A percentile compares a stretch with the other conserved stretches of the same genome.
Conservation (phyloP, 768 basidiomycete species). For the Trametes villosa region DNA sequence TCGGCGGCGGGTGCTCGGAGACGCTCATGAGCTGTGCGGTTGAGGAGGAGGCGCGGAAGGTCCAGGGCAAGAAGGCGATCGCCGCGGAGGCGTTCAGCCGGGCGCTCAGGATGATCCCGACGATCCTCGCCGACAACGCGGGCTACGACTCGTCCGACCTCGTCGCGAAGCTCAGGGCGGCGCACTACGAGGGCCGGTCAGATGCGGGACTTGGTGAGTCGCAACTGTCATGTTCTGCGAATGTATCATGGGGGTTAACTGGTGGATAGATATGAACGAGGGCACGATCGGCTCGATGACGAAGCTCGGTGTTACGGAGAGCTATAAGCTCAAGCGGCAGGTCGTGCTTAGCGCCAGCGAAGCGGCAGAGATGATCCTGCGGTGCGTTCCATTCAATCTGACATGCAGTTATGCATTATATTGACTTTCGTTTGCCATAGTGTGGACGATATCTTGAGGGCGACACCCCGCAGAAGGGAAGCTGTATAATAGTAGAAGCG, state of each 20-base stretch:
- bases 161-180: constrained; percentile 85
- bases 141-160: constrained; percentile 98
- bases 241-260: neutral
- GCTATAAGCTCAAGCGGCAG: constrained; percentile 96
- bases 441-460: constrained; percentile 90
- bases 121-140: constrained; percentile 95
- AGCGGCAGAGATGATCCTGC: constrained; percentile 97
- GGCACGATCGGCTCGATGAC: constrained; percentile 89
- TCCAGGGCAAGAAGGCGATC: constrained; percentile 94
- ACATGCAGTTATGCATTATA: constrained; percentile 11
- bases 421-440: constrained; percentile 40
- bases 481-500: constrained; percentile 57
- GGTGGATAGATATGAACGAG: constrained; percentile 77
- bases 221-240: neutral
- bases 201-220: constrained; percentile 88
- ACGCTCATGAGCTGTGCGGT: constrained; percentile 97
- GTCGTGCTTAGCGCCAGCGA: constrained; percentile 94
- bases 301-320: constrained; percentile 89
- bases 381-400: constrained; percentile 50
- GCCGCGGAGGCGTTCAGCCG: constrained; percentile 91
- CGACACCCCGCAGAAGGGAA: constrained; percentile 85
- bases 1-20: constrained; percentile 97
- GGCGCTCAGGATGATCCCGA: constrained; percentile 93
- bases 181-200: constrained; percentile 86
- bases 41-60: constrained; percentile 82